Conservation (phyloP, 305 asterid genomes). For the Andrographis paniculata region DNA sequence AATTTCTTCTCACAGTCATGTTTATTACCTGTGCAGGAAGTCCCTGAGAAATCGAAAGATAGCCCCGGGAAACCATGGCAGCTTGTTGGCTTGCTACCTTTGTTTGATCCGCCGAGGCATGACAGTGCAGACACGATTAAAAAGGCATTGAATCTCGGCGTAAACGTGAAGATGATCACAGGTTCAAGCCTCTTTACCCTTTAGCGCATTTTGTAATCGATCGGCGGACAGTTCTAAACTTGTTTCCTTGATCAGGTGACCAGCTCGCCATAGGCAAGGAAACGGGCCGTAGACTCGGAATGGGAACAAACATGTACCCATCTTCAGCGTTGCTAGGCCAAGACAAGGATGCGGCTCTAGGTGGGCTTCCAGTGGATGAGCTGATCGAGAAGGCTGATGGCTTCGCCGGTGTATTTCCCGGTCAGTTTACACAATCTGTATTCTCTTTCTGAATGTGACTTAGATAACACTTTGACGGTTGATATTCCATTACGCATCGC, state of each 20-base stretch:
- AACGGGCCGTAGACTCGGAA: conserved; percentile 90
- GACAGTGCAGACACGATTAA: conserved; percentile 83
- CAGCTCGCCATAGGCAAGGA: conserved; percentile 82
- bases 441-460: background rate
- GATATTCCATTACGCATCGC: conserved; percentile 3
- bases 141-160: conserved; percentile 75
- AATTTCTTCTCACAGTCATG: conserved; percentile 1
- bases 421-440: conserved; percentile 19
- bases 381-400: conserved; percentile 83
- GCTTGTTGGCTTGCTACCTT: conserved; percentile 63
- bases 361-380: conserved; percentile 68
- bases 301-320: conserved; percentile 94
- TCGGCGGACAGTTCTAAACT: background rate
- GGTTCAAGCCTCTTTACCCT: conserved; percentile 26
- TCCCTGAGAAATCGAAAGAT: conserved; percentile 63
- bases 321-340: conserved; percentile 73
- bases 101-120: conserved; percentile 89
- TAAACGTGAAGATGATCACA: conserved; percentile 87
- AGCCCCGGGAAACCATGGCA: conserved; percentile 78
- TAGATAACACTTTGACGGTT: background rate
- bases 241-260: conserved; percentile 39
- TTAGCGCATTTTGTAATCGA: background rate
- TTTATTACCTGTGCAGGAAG: conserved; percentile 33
- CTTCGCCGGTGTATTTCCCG: conserved; percentile 88
- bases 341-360: conserved; percentile 52